Evolutionary conservation across 495 filamentous ascomycete genomes (phyloP), one percentile per base, ranked within the genome.

Genomic region (Choiromyces venosus): DNA sequence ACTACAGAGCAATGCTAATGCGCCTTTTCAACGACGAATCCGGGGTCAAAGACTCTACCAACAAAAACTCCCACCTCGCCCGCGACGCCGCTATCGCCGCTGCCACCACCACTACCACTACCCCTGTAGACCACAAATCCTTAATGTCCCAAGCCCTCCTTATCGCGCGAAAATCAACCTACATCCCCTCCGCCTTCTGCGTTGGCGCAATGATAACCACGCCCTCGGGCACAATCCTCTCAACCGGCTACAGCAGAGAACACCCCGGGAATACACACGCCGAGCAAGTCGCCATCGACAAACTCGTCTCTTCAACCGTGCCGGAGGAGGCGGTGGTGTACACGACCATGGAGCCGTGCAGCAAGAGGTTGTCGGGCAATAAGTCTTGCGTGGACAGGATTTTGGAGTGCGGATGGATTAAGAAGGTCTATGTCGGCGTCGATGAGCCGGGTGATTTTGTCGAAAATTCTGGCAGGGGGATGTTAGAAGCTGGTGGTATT

Each of bases 331-430:
- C 91, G 4, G 86, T 89, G 16, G 84, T 99, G 39, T 98, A 97
- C 81, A 97, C 96, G 1, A 97, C 93, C 0, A 91, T 99, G 85
- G 95, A 98, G 83, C 95, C 95, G 1, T 99, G 95, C 82, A 91
- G 87, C 56, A 87, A 91, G 74, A 85, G 95, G 66, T 82, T 95
- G 38, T 93, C 89, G 64, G 94, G 93, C 4, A 95, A 97, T 81
- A 75, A 86, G 44, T 88, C 93, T 0, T 99, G 95, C 78, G 91
- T 92, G 16, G 88, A 96, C 75, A 86, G 94, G 70, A 94, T 98
- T 69, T 81, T 93, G 69, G 82, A 84, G 56, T 88, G 91, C 29
- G 86, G 86, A 1, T 87, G 86, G 0, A 90, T 99, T 69, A 84
- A 87, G 73, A 92, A 88, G 46, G 93, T 99, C 10, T 96, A 92